Conservation (phyloP, 1,139 yeast species). For the Yamadazyma jaroonii region DNA sequence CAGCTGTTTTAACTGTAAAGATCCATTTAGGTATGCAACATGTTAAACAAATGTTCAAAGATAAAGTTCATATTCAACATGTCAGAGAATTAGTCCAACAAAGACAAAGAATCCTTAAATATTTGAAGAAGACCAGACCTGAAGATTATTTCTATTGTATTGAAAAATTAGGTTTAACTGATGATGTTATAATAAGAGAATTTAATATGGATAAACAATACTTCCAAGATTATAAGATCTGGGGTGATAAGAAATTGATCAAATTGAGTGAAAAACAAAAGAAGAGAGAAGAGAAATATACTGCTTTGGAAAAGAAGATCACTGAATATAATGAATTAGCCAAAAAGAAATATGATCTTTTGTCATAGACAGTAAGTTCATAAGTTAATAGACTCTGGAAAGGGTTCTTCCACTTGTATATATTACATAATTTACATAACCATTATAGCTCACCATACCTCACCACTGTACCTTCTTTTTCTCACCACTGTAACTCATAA, state of each 20-base stretch:
- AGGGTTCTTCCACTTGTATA: neutral
- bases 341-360: slow-evolving; percentile 30
- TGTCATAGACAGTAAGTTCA: no score
- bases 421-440: slow-evolving; percentile 1
- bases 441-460: neutral
- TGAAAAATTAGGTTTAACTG: slow-evolving; percentile 83
- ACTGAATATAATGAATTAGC: slow-evolving; percentile 40
- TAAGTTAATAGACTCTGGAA: slow-evolving; percentile 4
- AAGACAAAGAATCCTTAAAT: slow-evolving; percentile 79
- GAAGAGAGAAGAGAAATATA: slow-evolving; percentile 31
- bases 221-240: slow-evolving; percentile 81
- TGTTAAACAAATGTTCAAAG: slow-evolving; percentile 70
- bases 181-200: slow-evolving; percentile 72
- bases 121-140: slow-evolving; percentile 76
- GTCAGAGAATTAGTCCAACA: slow-evolving; percentile 84
- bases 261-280: slow-evolving; percentile 42
- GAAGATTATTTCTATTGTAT: slow-evolving; percentile 82
- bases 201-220: slow-evolving; percentile 82
- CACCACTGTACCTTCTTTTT: no score
- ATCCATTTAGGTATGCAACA: slow-evolving; percentile 80
- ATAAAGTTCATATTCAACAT: slow-evolving; percentile 62
- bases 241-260: slow-evolving; percentile 58
- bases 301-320: slow-evolving; percentile 42
- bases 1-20: slow-evolving; percentile 81
- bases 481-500: no score